A percentile compares a stretch with the other conserved stretches of the same genome.
phyloP scores from a whole-genome alignment of 768 basidiomycete species.

The Boletus pseudopeckii region DNA sequence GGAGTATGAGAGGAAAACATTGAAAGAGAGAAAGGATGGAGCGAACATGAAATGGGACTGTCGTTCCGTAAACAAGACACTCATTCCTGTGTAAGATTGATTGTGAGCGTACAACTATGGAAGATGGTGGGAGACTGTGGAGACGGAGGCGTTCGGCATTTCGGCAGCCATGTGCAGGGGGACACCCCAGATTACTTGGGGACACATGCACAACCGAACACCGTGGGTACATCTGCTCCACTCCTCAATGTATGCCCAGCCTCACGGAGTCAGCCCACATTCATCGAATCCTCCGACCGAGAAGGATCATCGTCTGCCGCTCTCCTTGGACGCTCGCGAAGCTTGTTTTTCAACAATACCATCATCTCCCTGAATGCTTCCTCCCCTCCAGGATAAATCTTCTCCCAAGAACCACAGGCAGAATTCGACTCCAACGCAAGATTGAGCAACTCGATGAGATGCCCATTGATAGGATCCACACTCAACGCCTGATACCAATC shows the following conservation, averaged over 20 bases:
- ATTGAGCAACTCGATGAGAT: conserved; percentile 77
- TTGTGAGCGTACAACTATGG: conserved; percentile 27
- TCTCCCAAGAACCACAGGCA: conserved; percentile 33
- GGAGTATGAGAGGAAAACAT: conserved; percentile 14
- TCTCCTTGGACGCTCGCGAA: conserved; percentile 25
- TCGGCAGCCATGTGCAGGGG: conserved; percentile 27
- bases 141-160: conserved; percentile 32
- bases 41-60: conserved; percentile 18
- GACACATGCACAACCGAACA: conserved; percentile 17
- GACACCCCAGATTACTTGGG: conserved; percentile 28
- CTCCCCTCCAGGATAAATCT: conserved; percentile 33
- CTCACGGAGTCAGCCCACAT: conserved; percentile 25
- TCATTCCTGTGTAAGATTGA: conserved; percentile 33
- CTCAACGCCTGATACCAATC: conserved; percentile 57
- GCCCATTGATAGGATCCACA: conserved; percentile 78
- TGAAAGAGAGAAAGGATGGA: conserved; percentile 17
- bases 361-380: conserved; percentile 34
- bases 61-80: conserved; percentile 31
- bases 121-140: conserved; percentile 34
- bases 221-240: conserved; percentile 26
- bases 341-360: conserved; percentile 29
- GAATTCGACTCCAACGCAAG: conserved; percentile 62
- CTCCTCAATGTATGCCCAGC: conserved; percentile 1
- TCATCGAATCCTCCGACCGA: conserved; percentile 30
- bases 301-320: conserved; percentile 12